Evolutionary conservation across 129 eudicot species (phyloP).

Genomic region (Lactuca saligna): DNA sequence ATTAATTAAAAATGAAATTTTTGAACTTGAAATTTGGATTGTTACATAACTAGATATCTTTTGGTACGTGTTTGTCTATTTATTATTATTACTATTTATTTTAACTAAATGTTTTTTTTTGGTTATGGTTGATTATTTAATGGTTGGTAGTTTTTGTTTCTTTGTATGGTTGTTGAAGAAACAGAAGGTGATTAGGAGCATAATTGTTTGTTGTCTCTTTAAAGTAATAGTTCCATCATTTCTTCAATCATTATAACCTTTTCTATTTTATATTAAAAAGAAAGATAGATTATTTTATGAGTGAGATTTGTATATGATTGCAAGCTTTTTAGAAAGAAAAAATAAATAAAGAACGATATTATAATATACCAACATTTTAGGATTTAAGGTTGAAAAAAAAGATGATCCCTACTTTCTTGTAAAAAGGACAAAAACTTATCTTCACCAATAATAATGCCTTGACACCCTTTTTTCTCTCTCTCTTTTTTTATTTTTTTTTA

Average conservation of each 20-base stretch:
- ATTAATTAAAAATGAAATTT: too few species aligned
- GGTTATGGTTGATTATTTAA: background rate
- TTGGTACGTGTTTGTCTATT: background rate
- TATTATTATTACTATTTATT: background rate
- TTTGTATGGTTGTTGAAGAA: conserved; percentile 4
- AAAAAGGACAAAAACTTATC: background rate
- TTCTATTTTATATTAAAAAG: background rate
- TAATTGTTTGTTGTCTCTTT: conserved; percentile 15
- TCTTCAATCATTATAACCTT: conserved; percentile 8
- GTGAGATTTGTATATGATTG: conserved; percentile 12
- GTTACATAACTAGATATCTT: too few species aligned
- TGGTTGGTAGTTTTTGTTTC: background rate
- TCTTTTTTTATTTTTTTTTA: too few species aligned
- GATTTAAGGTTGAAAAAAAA: background rate
- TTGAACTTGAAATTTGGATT: too few species aligned
- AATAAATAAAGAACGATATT: background rate
- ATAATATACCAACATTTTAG: background rate
- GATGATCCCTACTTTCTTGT: background rate
- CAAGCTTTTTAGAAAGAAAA: background rate
- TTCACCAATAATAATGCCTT: background rate
- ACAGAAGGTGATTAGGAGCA: background rate
- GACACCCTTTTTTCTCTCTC: background rate
- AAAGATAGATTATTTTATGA: background rate
- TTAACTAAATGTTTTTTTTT: background rate
- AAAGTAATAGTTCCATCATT: background rate